These are phyloP conservation scores for Amylostereum areolatum DNA, from an alignment of 1,284 basidiomycete genomes.

Conservation along the genomic window DNA sequence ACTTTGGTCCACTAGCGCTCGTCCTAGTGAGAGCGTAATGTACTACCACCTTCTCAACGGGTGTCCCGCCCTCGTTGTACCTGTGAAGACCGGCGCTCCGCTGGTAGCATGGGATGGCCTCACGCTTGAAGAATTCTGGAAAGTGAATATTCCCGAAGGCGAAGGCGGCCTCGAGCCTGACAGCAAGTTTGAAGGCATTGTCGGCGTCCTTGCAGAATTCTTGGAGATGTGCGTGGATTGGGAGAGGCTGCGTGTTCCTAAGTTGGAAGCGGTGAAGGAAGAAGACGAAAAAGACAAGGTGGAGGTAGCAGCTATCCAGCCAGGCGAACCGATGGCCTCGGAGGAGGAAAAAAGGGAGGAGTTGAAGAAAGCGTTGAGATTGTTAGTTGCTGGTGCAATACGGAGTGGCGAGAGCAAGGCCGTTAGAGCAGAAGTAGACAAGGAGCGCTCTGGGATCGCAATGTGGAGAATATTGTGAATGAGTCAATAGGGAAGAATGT, in stretches of 20 bases:
- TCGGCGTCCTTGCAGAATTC: slow-evolving; percentile 51
- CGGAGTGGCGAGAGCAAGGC: slow-evolving; percentile 48
- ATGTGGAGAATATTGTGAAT: slow-evolving; percentile 59
- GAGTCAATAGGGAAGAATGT: neutral
- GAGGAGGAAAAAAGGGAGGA: slow-evolving; percentile 29
- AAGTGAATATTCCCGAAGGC: slow-evolving; percentile 36
- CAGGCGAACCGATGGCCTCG: slow-evolving; percentile 4
- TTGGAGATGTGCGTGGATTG: slow-evolving; percentile 58
- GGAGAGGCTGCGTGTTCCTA: slow-evolving; percentile 32
- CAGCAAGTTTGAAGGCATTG: slow-evolving; percentile 44
- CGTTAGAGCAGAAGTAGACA: slow-evolving; percentile 50
- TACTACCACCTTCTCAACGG: slow-evolving; percentile 57
- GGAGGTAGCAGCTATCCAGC: slow-evolving; percentile 6
- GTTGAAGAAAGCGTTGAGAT: slow-evolving; percentile 39
- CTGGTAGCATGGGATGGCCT: slow-evolving; percentile 57
- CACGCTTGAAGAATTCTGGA: slow-evolving; percentile 54
- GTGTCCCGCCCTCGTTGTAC: slow-evolving; percentile 53
- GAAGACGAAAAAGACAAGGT: slow-evolving; percentile 17
- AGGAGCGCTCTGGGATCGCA: slow-evolving; percentile 49
- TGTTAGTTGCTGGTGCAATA: slow-evolving; percentile 50
- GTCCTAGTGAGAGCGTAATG: slow-evolving; percentile 57
- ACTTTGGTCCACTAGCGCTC: slow-evolving; percentile 52
- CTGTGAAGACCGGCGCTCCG: slow-evolving; percentile 52
- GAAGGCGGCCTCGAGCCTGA: slow-evolving; percentile 22
- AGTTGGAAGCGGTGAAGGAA: slow-evolving; percentile 19